Evolutionary conservation across 2,329 filamentous ascomycete genomes (phyloP).

Genomic region (Cercospora janseana): DNA sequence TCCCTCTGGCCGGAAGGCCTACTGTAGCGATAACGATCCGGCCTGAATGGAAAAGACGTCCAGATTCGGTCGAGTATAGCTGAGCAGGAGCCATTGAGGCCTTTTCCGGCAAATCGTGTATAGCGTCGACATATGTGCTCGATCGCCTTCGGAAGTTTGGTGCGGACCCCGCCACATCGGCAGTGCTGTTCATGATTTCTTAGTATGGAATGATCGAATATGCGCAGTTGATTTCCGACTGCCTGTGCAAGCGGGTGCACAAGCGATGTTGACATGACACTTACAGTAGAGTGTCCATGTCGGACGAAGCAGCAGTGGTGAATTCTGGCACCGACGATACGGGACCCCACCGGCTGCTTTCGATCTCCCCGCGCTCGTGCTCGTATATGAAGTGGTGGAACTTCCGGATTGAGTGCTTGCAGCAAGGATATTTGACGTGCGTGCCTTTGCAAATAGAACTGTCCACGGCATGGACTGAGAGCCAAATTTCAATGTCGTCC

Average conservation of each 20-base stretch:
- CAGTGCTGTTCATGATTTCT: conserved; percentile 52
- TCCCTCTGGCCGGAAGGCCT: conserved; percentile 88
- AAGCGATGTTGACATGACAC: too few species aligned
- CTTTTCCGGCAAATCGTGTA: conserved; percentile 86
- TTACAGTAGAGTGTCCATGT: conserved; percentile 29
- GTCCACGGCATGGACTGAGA: not conserved
- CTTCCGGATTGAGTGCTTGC: not conserved
- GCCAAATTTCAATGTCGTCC: not conserved
- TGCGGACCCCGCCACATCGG: conserved; percentile 87
- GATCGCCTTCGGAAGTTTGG: conserved; percentile 87
- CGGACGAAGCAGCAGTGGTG: not conserved
- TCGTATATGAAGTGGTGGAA: conserved; percentile 4
- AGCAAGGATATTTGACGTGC: not conserved
- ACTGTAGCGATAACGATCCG: conserved; percentile 97
- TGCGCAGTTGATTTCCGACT: not conserved
- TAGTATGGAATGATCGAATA: conserved; percentile 8
- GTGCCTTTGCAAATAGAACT: not conserved
- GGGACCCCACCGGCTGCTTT: not conserved
- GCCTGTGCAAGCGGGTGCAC: too few species aligned
- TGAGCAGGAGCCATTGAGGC: conserved; percentile 87
- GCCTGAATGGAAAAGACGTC: conserved; percentile 92
- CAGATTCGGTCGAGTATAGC: conserved; percentile 97
- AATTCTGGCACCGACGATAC: not conserved
- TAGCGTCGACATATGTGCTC: conserved; percentile 94
- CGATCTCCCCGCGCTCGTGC: conserved; percentile 2